Conservation (phyloP, 495 filamentous ascomycete genomes). For the Cudoniella acicularis region DNA sequence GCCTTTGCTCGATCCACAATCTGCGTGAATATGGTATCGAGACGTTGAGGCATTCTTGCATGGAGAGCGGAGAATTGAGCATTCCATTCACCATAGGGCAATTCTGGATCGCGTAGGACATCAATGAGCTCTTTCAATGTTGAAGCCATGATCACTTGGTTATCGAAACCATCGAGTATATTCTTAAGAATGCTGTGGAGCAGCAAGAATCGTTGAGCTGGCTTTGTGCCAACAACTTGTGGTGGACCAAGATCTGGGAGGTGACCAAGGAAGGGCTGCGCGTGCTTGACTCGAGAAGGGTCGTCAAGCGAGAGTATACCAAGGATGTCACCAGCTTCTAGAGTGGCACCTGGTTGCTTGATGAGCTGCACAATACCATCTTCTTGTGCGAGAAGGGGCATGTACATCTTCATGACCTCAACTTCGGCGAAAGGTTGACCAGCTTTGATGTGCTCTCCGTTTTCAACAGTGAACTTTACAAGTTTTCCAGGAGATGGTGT, state of each 20-base stretch:
- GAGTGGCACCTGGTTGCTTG: slow-evolving; percentile 97
- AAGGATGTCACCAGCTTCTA: slow-evolving; percentile 97
- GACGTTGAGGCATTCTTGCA: slow-evolving; percentile 90
- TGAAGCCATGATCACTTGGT: slow-evolving; percentile 89
- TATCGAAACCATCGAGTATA: slow-evolving; percentile 92
- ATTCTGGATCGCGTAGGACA: slow-evolving; percentile 82
- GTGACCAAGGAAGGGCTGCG: slow-evolving; percentile 90
- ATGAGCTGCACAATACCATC: slow-evolving; percentile 97
- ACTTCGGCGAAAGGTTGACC: slow-evolving; percentile 96
- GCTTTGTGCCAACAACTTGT: slow-evolving; percentile 84
- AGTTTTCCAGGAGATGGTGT: slow-evolving; percentile 96
- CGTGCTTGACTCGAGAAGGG: slow-evolving; percentile 93
- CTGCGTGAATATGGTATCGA: slow-evolving; percentile 74
- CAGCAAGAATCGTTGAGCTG: slow-evolving; percentile 79
- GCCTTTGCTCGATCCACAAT: slow-evolving; percentile 77
- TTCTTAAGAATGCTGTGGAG: slow-evolving; percentile 77
- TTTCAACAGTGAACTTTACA: slow-evolving; percentile 97
- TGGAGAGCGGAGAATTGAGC: slow-evolving; percentile 94
- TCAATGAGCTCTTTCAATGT: slow-evolving; percentile 87
- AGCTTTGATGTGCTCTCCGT: slow-evolving; percentile 89
- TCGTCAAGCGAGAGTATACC: slow-evolving; percentile 96
- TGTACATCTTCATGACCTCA: slow-evolving; percentile 99
- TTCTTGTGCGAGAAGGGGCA: slow-evolving; percentile 96
- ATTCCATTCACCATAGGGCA: slow-evolving; percentile 95
- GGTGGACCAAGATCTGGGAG: slow-evolving; percentile 85